Evolutionary conservation across 495 filamentous ascomycete species (phyloP).

Genomic region (Aspergillus campestris): DNA sequence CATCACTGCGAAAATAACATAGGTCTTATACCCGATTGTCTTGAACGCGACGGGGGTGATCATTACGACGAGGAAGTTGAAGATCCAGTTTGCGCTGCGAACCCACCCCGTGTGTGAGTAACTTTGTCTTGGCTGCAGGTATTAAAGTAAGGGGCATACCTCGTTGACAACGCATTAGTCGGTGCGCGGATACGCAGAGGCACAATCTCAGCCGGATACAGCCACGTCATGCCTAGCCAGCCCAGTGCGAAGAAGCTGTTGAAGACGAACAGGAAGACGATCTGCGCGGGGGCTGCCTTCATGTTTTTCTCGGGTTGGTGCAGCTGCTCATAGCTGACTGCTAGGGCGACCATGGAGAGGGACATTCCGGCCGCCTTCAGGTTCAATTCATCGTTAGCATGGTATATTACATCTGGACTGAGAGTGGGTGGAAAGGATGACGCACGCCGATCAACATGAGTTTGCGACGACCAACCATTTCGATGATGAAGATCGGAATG

Average conservation of each 20-base stretch:
- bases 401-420: too few species aligned
- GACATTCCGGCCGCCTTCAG: constrained; percentile 12
- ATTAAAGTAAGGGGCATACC: too few species aligned
- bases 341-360: constrained; percentile 13
- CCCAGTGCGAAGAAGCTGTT: constrained; percentile 18
- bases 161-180: constrained; percentile 10
- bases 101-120: too few species aligned
- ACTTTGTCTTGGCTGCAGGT: too few species aligned
- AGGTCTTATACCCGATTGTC: constrained; percentile 40
- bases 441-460: constrained; percentile 12
- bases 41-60: constrained; percentile 40
- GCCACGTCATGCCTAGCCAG: constrained; percentile 20
- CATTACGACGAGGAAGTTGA: constrained; percentile 36
- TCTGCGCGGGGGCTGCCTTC: constrained; percentile 8
- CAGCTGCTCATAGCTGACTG: not conserved
- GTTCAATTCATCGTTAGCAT: too few species aligned
- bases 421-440: too few species aligned
- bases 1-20: constrained; percentile 41
- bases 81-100: constrained; percentile 16
- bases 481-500: constrained; percentile 19
- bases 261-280: constrained; percentile 19
- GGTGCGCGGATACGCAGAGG: constrained; percentile 15
- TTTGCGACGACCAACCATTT: constrained; percentile 16
- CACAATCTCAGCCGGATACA: constrained; percentile 19
- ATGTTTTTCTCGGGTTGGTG: not conserved